Evolutionary conservation across 768 basidiomycete species (phyloP).

Genomic region (Exsudoporus frostii): DNA sequence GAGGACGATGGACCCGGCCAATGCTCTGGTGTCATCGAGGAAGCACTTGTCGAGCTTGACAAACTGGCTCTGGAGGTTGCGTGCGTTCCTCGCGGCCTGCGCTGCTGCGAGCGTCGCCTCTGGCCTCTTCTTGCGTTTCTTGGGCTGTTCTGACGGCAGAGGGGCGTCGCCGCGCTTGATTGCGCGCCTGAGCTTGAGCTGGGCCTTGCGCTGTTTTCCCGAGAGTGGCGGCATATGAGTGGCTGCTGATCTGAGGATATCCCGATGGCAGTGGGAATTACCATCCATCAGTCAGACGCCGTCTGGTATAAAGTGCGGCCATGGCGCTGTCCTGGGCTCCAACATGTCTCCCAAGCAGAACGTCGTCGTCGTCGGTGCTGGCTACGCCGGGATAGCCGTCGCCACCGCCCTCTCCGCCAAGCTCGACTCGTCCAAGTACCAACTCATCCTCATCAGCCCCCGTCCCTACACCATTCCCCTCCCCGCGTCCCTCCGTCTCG

Average conservation of each 20-base stretch:
- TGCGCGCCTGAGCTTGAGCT: slow-evolving; percentile 77
- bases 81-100: slow-evolving; percentile 39
- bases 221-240: slow-evolving; percentile 36
- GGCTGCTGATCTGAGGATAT: not conserved
- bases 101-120: slow-evolving; percentile 16
- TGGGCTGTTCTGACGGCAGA: slow-evolving; percentile 29
- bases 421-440: slow-evolving; percentile 46
- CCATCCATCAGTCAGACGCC: not conserved
- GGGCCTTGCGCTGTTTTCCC: slow-evolving; percentile 65
- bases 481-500: slow-evolving; percentile 51
- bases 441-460: slow-evolving; percentile 52
- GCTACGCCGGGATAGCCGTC: slow-evolving; percentile 42
- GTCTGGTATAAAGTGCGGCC: not conserved
- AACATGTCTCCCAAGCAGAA: slow-evolving; percentile 27
- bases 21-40: slow-evolving; percentile 53
- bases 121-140: slow-evolving; percentile 11
- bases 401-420: slow-evolving; percentile 48
- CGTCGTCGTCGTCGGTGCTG: slow-evolving; percentile 59
- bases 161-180: slow-evolving; percentile 73
- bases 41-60: slow-evolving; percentile 56
- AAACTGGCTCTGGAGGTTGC: slow-evolving; percentile 68
- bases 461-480: slow-evolving; percentile 50
- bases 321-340: not conserved
- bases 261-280: not conserved
- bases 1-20: slow-evolving; percentile 54